Percentiles rank a stretch among this genome's conserved stretches.
Conservation (phyloP, 2,329 filamentous ascomycete species). For the Xylaria hypoxylon region DNA sequence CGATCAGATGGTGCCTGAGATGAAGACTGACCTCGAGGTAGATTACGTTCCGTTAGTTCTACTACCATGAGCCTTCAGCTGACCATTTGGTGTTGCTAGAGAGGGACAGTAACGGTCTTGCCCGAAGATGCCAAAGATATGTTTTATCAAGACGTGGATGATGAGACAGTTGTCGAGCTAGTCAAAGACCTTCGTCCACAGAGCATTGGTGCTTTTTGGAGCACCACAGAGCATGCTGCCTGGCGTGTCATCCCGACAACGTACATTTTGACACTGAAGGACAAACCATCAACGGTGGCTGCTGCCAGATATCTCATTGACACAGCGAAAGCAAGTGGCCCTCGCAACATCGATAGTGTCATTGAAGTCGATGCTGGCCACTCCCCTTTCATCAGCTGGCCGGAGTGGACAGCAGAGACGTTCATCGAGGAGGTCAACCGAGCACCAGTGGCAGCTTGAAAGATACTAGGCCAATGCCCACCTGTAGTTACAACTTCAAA, state of each 20-base stretch:
- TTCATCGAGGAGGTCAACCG: constrained; percentile 40
- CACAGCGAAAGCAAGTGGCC: constrained; percentile 37
- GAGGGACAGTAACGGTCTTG: constrained; percentile 38
- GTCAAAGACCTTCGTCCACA: constrained; percentile 42
- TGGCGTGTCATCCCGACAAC: constrained; percentile 44
- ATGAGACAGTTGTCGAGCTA: constrained; percentile 37
- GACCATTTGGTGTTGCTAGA: constrained; percentile 32
- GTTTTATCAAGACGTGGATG: constrained; percentile 46
- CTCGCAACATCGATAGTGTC: constrained; percentile 41
- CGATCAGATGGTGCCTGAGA: constrained; percentile 41
- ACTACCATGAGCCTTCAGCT: neutral
- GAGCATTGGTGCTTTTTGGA: constrained; percentile 43
- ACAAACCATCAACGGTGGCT: constrained; percentile 34
- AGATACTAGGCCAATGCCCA: too few relatives aligned
- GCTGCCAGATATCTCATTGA: constrained; percentile 38
- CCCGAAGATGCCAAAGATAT: constrained; percentile 43
- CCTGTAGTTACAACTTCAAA: too few relatives aligned
- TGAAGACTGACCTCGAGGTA: constrained; percentile 41
- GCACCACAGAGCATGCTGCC: constrained; percentile 42
- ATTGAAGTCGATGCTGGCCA: constrained; percentile 43
- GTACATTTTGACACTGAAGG: constrained; percentile 38
- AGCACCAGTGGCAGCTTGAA: too few relatives aligned
- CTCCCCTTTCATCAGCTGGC: constrained; percentile 44
- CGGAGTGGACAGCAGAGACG: constrained; percentile 39
- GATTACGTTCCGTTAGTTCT: neutral